These are phyloP conservation scores for Quercus cerris DNA, from an alignment of 306 rosid genomes.

Conservation along the genomic window DNA sequence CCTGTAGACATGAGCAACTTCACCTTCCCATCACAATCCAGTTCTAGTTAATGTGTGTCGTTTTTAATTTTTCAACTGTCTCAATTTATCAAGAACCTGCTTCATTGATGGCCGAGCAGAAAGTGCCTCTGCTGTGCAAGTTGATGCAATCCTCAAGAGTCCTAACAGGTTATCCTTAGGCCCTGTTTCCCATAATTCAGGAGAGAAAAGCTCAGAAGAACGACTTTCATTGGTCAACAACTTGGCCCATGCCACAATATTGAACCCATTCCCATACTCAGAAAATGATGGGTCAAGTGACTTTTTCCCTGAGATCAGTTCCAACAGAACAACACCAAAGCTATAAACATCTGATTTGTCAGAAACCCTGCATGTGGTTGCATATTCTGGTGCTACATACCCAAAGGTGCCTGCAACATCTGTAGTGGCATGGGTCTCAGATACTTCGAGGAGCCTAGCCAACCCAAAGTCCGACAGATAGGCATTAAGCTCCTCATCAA, in stretches of 20 bases:
- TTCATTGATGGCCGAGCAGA: constrained; percentile 52
- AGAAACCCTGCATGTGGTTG: constrained; percentile 66
- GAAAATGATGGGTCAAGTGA: constrained; percentile 72
- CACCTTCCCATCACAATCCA: constrained; percentile 4
- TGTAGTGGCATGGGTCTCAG: constrained; percentile 76
- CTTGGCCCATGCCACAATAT: constrained; percentile 70
- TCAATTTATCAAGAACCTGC: constrained; percentile 48
- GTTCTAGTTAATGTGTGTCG: neutral
- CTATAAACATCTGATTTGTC: constrained; percentile 73
- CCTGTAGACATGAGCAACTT: constrained; percentile 15
- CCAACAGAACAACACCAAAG: constrained; percentile 66
- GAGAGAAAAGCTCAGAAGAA: constrained; percentile 41
- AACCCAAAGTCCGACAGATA: constrained; percentile 70
- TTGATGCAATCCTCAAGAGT: constrained; percentile 41
- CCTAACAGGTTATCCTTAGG: constrained; percentile 42
- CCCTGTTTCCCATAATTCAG: constrained; percentile 49
- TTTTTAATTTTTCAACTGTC: constrained; percentile 35
- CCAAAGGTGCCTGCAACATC: constrained; percentile 79
- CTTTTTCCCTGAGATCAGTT: constrained; percentile 63
- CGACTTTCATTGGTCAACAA: constrained; percentile 41
- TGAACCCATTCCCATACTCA: constrained; percentile 61
- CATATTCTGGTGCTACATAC: constrained; percentile 77
- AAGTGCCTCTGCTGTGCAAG: constrained; percentile 45
- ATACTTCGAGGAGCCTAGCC: constrained; percentile 63
- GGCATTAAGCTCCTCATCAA: constrained; percentile 55